These are phyloP conservation scores for Cokeromyces recurvatus DNA, from an alignment of 371 early-diverging fungal genomes.

Conservation along the genomic window DNA sequence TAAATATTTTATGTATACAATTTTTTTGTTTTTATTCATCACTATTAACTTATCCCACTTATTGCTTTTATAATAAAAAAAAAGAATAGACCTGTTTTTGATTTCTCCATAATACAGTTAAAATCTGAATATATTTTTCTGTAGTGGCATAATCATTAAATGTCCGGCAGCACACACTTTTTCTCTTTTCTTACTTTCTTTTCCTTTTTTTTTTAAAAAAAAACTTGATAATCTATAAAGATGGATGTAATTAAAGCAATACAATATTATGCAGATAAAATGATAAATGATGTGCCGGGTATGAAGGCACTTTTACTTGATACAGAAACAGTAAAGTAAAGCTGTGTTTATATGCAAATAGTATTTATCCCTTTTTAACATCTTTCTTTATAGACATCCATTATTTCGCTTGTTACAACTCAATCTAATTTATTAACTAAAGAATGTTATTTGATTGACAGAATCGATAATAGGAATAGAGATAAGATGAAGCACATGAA, in stretches of 20 bases:
- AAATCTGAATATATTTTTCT: too few species aligned
- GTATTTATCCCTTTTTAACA: background rate
- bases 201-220: too few species aligned
- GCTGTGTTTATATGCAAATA: background rate
- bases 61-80: too few species aligned
- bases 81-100: too few species aligned
- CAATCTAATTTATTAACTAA: constrained; percentile 86
- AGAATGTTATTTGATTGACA: constrained; percentile 92
- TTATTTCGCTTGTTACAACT: constrained; percentile 87
- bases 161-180: too few species aligned
- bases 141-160: too few species aligned
- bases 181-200: too few species aligned
- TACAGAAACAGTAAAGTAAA: constrained; percentile 74
- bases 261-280: constrained; percentile 89
- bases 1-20: too few species aligned
- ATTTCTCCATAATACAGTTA: too few species aligned
- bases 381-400: constrained; percentile 72
- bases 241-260: constrained; percentile 79
- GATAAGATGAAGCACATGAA: constrained; percentile 94
- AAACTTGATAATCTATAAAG: too few species aligned
- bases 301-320: constrained; percentile 97
- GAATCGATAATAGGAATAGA: constrained; percentile 77
- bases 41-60: too few species aligned
- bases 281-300: constrained; percentile 83
- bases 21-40: too few species aligned